Percentiles rank a stretch among this genome's conserved stretches.
These are phyloP conservation scores for Elasticomyces elasticus DNA, from an alignment of 495 filamentous ascomycete species.

Conservation along the genomic window DNA sequence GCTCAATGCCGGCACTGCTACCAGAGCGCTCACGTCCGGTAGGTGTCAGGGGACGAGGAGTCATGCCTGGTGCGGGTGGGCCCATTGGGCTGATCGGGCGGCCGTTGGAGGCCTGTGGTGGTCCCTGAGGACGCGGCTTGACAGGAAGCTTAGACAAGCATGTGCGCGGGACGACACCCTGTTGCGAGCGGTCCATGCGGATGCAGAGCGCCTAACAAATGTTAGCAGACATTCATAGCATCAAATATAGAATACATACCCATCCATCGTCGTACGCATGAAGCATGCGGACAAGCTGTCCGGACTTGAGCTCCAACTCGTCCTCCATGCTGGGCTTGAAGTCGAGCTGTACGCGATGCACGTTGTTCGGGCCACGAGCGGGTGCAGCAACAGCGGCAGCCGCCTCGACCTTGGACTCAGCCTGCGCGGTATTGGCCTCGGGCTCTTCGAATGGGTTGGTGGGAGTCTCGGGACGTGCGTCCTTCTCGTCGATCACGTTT, in stretches of 20 bases:
- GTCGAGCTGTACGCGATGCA: conserved; percentile 86
- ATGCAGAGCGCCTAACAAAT: conserved; percentile 67
- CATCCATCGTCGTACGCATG: conserved; percentile 99
- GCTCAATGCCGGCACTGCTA: conserved; percentile 12
- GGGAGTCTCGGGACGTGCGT: conserved; percentile 1
- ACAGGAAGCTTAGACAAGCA: conserved; percentile 88
- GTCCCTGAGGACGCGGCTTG: conserved; percentile 58
- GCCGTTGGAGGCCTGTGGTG: conserved; percentile 40
- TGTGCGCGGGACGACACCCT: conserved; percentile 87
- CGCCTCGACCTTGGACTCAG: conserved; percentile 41
- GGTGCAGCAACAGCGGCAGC: conserved; percentile 38
- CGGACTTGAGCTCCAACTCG: conserved; percentile 68
- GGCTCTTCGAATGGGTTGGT: conserved; percentile 22
- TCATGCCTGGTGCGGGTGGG: conserved; percentile 3
- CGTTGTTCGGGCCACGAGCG: conserved; percentile 29
- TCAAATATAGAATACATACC: conserved; percentile 46
- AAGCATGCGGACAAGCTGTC: conserved; percentile 74
- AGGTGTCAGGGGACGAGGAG: conserved; percentile 16
- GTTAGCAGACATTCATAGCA: conserved; percentile 31
- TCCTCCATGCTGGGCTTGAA: conserved; percentile 90
- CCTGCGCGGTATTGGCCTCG: conserved; percentile 34
- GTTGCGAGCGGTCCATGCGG: conserved; percentile 76
- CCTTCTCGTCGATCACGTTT: conserved; percentile 15
- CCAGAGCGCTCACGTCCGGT: conserved; percentile 18
- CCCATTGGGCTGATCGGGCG: conserved; percentile 14